These are phyloP conservation scores for Phytophthora macrochlamydospora DNA, from an alignment of 352 stramenopile genomes.

Conservation along the genomic window DNA sequence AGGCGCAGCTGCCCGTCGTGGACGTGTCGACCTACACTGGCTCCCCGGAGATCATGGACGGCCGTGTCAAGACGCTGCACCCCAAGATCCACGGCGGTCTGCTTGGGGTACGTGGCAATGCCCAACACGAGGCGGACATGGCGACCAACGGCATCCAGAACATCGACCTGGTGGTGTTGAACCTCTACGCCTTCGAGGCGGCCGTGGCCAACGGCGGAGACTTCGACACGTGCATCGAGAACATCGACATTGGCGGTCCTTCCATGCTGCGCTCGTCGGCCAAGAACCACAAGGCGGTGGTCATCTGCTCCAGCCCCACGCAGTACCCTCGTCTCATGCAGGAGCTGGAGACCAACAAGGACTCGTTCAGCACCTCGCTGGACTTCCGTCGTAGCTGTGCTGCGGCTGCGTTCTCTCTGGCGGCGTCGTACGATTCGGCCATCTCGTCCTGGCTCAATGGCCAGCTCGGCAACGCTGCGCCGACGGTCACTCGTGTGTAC, in stretches of 20 bases:
- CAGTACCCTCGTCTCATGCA: constrained; percentile 96
- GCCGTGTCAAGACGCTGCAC: constrained; percentile 99
- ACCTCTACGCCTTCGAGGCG: constrained; percentile 99
- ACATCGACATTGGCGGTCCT: constrained; percentile 99
- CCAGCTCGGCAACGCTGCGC: constrained; percentile 77
- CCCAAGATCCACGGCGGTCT: constrained; percentile 99
- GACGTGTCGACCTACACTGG: constrained; percentile 98
- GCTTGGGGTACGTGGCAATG: constrained; percentile 97
- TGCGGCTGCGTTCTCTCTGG: constrained; percentile 80
- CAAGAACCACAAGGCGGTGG: constrained; percentile 99
- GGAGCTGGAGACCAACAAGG: constrained; percentile 92
- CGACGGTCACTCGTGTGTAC: constrained; percentile 94
- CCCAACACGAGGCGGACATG: constrained; percentile 97
- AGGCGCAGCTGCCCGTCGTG: constrained; percentile 94
- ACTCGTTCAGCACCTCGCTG: constrained; percentile 86
- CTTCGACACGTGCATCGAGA: constrained; percentile 99
- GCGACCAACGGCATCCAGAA: constrained; percentile 94
- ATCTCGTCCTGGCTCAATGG: constrained; percentile 98
- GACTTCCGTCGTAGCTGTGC: constrained; percentile 89
- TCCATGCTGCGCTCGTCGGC: constrained; percentile 99
- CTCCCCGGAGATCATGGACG: constrained; percentile 98
- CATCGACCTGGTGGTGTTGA: constrained; percentile 99
- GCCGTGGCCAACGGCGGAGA: constrained; percentile 92
- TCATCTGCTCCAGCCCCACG: constrained; percentile 96
- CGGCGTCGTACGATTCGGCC: constrained; percentile 95